Base-by-base conservation (phyloP, 768 basidiomycete genomes). In the Suillus luteus region DNA sequence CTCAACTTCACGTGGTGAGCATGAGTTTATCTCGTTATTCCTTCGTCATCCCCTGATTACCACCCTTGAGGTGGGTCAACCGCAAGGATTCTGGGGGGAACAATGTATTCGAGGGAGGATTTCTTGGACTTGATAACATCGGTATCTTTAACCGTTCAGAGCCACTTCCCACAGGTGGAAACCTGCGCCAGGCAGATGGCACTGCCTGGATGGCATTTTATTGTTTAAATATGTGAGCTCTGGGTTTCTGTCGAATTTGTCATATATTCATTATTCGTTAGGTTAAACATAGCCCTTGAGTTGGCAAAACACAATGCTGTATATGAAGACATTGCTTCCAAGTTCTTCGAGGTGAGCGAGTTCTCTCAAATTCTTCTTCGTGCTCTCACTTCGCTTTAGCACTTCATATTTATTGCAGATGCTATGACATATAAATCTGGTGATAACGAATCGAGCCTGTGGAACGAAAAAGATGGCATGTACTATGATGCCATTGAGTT, bases 171-270 rank as follows among this genome's bases (percentile, higher is more conserved):
- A 98, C 96, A 6, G 96, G 96, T 40, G 97, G 97, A 10, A 86
- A 79, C 19, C 81, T 99, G 64, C 95, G 96, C 61, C 97, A 99
- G 78, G 95, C 97, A 9, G 97, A 99, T 73, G 96, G 96, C 10
- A 99, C 97, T 7, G 94, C 96, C 0, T 99, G 97, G 97, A 99
- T 99, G 97, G 97, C 95, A 38, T 99, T 99, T 80, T 99, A 96
- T 77, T 95, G 90, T 68, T 77, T 99, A 63, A 97, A 97, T 72
- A 99, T 99, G 97, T 93, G 65, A 69, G 86, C 69, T 35, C 10
- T 3, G 40, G 43, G 49, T 59, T 37, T 41, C 64, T 11, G 15
- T 38, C 14, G 48, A 35, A n/a, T 22, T 62, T 46, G 59, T 43
- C 22, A 66, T 65, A 62, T 58, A 38, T 59, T 44, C 7, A 31